Evolutionary conservation across 1,284 basidiomycete genomes (phyloP), one percentile per base, ranked within the genome.

Genomic region (Puccinia horiana): DNA sequence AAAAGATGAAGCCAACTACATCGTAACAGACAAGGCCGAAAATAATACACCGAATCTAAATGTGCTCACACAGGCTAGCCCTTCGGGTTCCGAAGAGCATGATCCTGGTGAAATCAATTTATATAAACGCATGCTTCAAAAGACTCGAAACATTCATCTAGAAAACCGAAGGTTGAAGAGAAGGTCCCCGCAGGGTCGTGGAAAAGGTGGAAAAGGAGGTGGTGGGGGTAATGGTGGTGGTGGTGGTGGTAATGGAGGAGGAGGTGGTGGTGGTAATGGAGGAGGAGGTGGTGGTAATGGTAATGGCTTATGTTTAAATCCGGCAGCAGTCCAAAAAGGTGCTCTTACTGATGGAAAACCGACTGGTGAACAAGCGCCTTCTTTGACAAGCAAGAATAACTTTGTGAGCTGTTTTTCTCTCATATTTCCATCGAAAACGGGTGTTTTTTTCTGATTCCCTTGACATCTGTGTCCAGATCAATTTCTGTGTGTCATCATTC

Each of bases 301-400:
- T 32, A 20, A 2, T 0, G n/a, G 23, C 3, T 23, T 29, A 16
- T 72, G 29, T 23, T 73, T 81, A 32, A 44, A 47, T 32, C 40
- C 32, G 42, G 20, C 20, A 35, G 37, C 61, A 12, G 23, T 81
- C 42, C 80, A 81, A 75, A 47, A 32, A 9, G 61, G 35, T 11
- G 58, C 69, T 26, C 23, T 37, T 4, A 47, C 23, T n/a, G 69
- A 74, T 37, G 72, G 72, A 4, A 75, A 49, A 0, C 29, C 26
- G 4, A 26, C 1, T 16, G 47, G 11, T 12, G 29, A 3, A 20
- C 70, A 81, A 32, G 23, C 69, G n/a, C 80, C 80, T 20, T 81
- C 80, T 8, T 65, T 81, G 37, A 81, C 61, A 20, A 67, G 58
- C 47, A 42, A 47, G n/a, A 76, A 75, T 32, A 81, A 81, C 44